Evolutionary conservation across 176 grass and related monocot genomes (phyloP), one percentile per base, ranked within the genome.

Genomic region (Leersia perrieri): DNA sequence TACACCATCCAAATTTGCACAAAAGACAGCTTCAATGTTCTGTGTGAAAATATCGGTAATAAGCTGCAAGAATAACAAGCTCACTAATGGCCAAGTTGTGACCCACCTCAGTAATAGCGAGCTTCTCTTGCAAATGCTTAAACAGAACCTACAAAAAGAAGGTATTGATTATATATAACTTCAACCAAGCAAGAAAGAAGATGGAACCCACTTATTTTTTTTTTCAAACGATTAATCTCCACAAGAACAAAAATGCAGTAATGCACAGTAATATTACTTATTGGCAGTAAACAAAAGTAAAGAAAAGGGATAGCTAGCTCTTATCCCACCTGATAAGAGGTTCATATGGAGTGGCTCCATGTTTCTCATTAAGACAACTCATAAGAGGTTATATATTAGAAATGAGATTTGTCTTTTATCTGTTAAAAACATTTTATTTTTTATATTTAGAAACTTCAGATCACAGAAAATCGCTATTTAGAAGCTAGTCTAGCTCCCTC

Each of bases 101-200:
- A 58, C 87, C 73, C 58, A 98, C 95, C 95, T 95, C 92, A 33
- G 92, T 83, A 84, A 98, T 87, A 66, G 89, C 89, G 18, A 98
- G 90, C 72, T 88, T 95, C 89, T 98, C 92, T 84, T 98, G 90
- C 82, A 95, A 84, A 88, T 98, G 92, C 9, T 68, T 83, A 87
- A 95, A 98, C 63, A 98, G 87, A 84, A 98, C 89, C 96, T 98
- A 68, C 82, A 92, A 61, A 11, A 38, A 40, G 88, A 63, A 86
- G 60, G n/a, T n/a, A 51, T 7, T 51, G 66, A 38, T 40, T 23
- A 62, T 33, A 8, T n/a, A 4, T 13, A 33, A 27, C 49, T 70
- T 75, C 32, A 70, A 76, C 57, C 5, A 76, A 76, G 32, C 4
- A 70, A 42, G 33, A 11, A 80, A 58, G 8, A 41, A 34, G 18